Base-by-base conservation (phyloP, 306 rosid genomes). In the Prunus armeniaca region DNA sequence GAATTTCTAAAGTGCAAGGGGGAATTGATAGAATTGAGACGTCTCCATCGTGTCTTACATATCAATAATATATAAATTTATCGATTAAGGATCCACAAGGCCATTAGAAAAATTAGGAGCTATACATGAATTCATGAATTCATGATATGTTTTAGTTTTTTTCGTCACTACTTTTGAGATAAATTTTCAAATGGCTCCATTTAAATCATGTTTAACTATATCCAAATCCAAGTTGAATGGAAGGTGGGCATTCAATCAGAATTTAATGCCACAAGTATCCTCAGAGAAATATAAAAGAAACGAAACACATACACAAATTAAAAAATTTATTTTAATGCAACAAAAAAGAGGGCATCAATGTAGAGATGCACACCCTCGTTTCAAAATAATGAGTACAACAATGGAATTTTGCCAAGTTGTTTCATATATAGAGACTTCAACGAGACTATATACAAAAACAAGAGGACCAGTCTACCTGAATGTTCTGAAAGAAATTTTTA, bases 401-500 rank as follows among this genome's bases (percentile, higher is more conserved):
- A 28, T 6, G 86, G 5, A 15, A 49, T 1, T 19, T 71, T 20
- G 4, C n/a, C 3, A 55, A 71, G 30, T 32, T 54, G 19, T 32
- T 34, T 52, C 22, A 28, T 11, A 54, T 22, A 71, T 65, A 55
- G 14, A 52, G 66, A 55, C 19, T 56, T 12, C 22, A 22, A 13
- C 22, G 41, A 20, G 76, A 32, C 6, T 2, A 22, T 41, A 57
- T 11, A 51, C 56, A 22, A 52, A 72, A 57, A 12, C 66, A 57
- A 17, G 27, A 22, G 14, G 25, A 72, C 45, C 43, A 57, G 45
- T 43, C 55, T 41, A 72, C 76, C 67, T 72, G 76, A 58, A 72
- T 1, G 43, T 58, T 93, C 91, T 57, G 82, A 75, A 84, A 83
- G 52, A 84, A 72, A 79, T 67, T 50, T 69, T 76, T 84, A 30